Evolutionary conservation across 306 rosid genomes (phyloP), one percentile per base, ranked within the genome.

Genomic region (Sicyos baderoa): DNA sequence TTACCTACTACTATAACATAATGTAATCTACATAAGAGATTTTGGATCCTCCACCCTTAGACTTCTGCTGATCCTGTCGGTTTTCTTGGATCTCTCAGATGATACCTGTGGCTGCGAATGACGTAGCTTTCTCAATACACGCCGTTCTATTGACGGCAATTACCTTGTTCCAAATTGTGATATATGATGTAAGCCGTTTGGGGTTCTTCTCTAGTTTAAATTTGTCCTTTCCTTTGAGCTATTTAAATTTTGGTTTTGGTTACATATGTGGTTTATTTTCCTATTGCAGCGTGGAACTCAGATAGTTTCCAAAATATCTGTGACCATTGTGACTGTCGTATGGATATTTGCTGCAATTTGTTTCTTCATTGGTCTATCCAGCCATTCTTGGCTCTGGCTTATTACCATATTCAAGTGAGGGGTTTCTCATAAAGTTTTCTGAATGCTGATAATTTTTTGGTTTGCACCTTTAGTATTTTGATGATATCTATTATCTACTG

Each of bases 21-120:
- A 55, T 10, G 16, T 22, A 4, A 25, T 55, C 0, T n/a, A 56
- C 14, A 11, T 68, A 50, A 2, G 47, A 51, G 51, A 21, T 55
- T 23, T 56, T 9, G 9, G 21, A 50, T 51, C 74, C 40, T 32
- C 9, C 54, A 40, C 66, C 37, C 40, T 56, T 25, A 17, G 37
- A 10, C n/a, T 53, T 60, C 35, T 72, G 19, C 45, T 53, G 27
- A 23, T 75, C 9, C 7, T 44, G 65, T 58, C 62, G 54, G 56
- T 50, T 77, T 82, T 67, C 85, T 40, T 73, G 47, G 66, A 5
- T 37, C 44, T 21, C 42, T 66, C 71, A 93, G 99, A 93, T 90
- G 99, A 93, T 90, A 76, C 99, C 99, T 2, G 96, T 93, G 9
- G 99, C 97, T 19, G 86, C 91, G 70, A 93, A 90, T 61, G 99